phyloP scores from a whole-genome alignment of 495 filamentous ascomycete species.

The Chlorociboria aeruginascens region DNA sequence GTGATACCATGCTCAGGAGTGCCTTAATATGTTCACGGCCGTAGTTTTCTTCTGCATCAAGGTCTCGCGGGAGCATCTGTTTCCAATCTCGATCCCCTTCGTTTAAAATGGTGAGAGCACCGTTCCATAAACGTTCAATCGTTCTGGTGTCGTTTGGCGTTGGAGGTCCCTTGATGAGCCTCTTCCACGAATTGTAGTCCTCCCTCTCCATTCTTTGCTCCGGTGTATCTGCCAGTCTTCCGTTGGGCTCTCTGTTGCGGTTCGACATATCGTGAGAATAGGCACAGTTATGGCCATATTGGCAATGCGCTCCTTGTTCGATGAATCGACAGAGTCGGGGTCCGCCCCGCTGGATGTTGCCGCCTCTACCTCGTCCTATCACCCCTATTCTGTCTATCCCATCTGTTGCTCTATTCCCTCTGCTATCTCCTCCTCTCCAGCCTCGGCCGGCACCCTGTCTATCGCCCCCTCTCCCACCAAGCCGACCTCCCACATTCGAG shows the following conservation, averaged over 20 bases:
- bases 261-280: conserved; percentile 8
- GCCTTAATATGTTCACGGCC: conserved; percentile 8
- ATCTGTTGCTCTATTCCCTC: conserved; percentile 4
- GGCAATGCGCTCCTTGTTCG: conserved; percentile 7
- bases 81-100: conserved; percentile 10
- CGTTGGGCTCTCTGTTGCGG: neutral
- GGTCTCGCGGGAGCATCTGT: conserved; percentile 10
- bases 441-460: conserved; percentile 2
- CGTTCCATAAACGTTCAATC: conserved; percentile 7
- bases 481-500: conserved; percentile 4
- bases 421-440: conserved; percentile 1
- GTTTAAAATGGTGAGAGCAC: conserved; percentile 10
- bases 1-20: conserved; percentile 5
- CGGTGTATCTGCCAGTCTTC: conserved; percentile 1
- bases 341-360: conserved; percentile 4
- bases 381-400: neutral
- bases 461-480: conserved; percentile 1
- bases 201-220: conserved; percentile 6
- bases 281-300: conserved; percentile 1
- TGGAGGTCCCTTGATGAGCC: conserved; percentile 5
- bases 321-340: conserved; percentile 8
- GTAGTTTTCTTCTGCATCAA: conserved; percentile 6
- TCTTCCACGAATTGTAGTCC: conserved; percentile 9
- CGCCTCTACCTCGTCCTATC: conserved; percentile 1
- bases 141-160: conserved; percentile 6